Conservation (phyloP, 768 basidiomycete species). For the Suillus cothurnatus region DNA sequence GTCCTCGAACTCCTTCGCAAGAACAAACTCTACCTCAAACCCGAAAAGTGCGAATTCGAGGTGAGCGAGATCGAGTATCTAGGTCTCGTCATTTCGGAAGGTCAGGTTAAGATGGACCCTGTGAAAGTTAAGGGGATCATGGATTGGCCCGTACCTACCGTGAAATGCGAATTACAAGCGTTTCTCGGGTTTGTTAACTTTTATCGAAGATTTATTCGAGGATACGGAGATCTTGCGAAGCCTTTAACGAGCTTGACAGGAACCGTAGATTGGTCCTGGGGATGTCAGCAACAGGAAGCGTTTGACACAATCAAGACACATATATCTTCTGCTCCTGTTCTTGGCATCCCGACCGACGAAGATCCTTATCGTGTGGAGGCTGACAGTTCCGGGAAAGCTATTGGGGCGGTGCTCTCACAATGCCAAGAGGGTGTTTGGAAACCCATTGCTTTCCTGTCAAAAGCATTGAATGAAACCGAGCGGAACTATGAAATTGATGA, state of each 20-base stretch:
- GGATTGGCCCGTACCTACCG: slow-evolving; percentile 41
- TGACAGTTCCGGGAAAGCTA: slow-evolving; percentile 35
- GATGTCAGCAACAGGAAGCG: slow-evolving; percentile 15
- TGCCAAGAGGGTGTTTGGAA: slow-evolving; percentile 27
- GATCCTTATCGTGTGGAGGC: slow-evolving; percentile 27
- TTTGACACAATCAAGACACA: slow-evolving; percentile 34
- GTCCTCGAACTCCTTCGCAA: too few species aligned
- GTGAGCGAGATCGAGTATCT: slow-evolving; percentile 29
- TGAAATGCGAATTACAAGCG: slow-evolving; percentile 35
- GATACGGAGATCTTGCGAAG: slow-evolving; percentile 32
- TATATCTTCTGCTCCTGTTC: slow-evolving; percentile 29
- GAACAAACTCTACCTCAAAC: slow-evolving; percentile 23
- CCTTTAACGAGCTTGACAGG: slow-evolving; percentile 31
- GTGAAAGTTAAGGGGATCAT: slow-evolving; percentile 38
- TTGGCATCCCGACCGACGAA: slow-evolving; percentile 17
- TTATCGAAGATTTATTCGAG: slow-evolving; percentile 35
- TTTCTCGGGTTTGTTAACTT: slow-evolving; percentile 47
- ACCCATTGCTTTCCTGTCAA: slow-evolving; percentile 43
- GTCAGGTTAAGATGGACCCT: slow-evolving; percentile 38
- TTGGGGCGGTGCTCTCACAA: slow-evolving; percentile 34
- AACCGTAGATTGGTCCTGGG: slow-evolving; percentile 34
- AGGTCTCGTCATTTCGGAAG: slow-evolving; percentile 32
- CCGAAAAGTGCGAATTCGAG: slow-evolving; percentile 28
- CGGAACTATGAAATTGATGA: slow-evolving; percentile 49
- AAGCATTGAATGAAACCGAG: slow-evolving; percentile 35